A percentile compares a stretch with the other conserved stretches of the same genome.
phyloP scores from a whole-genome alignment of 2,329 filamentous ascomycete genomes.

The Sporothrix inflata region DNA sequence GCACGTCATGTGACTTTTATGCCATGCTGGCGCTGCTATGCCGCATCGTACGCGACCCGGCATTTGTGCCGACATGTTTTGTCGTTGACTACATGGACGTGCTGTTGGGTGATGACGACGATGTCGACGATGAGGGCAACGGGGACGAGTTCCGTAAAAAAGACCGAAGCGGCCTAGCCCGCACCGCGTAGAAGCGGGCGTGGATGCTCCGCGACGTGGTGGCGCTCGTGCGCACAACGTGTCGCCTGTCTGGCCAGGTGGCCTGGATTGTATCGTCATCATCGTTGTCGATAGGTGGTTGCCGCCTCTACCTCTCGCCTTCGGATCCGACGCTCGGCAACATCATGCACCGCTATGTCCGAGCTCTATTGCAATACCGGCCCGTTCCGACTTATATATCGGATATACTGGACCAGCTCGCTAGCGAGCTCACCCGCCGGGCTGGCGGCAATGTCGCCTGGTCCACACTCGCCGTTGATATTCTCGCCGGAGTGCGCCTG shows the following conservation, averaged over 20 bases:
- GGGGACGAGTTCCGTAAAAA: background rate
- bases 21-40: background rate
- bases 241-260: background rate
- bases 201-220: slow-evolving; percentile 5
- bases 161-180: background rate
- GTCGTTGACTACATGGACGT: slow-evolving; percentile 14
- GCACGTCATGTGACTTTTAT: slow-evolving; percentile 13
- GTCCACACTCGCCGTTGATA: background rate
- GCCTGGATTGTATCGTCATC: background rate
- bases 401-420: background rate
- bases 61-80: background rate
- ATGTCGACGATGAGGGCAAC: too few relatives aligned
- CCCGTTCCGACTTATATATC: background rate
- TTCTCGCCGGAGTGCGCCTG: background rate
- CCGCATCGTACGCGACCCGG: slow-evolving; percentile 1
- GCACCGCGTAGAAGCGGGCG: background rate
- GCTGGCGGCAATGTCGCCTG: background rate
- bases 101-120: background rate
- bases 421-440: background rate
- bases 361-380: background rate
- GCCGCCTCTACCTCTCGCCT: background rate
- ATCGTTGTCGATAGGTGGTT: background rate
- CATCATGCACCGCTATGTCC: background rate
- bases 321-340: background rate
- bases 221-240: slow-evolving; percentile 6